These are phyloP conservation scores for Venturiaceae sp. DNA, from an alignment of 2,329 filamentous ascomycete genomes.

Conservation along the genomic window DNA sequence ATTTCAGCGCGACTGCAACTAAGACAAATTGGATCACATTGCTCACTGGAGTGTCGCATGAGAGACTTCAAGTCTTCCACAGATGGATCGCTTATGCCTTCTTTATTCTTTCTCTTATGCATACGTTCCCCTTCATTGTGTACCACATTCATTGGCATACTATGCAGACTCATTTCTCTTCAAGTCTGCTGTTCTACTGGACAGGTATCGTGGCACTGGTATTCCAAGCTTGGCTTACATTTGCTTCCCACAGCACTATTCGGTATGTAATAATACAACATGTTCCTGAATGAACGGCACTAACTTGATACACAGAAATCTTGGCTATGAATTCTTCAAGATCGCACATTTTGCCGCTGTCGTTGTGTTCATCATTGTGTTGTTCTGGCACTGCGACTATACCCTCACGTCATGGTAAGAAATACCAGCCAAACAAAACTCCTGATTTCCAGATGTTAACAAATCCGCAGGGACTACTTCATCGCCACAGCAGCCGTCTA, in stretches of 20 bases:
- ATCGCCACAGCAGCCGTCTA: constrained; percentile 74
- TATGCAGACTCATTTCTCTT: constrained; percentile 26
- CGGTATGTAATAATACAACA: constrained; percentile 24
- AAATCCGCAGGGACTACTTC: constrained; percentile 59
- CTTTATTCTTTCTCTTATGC: constrained; percentile 70
- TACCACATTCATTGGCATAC: constrained; percentile 62
- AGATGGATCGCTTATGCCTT: constrained; percentile 86
- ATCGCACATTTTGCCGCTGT: constrained; percentile 72
- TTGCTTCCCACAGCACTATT: constrained; percentile 12
- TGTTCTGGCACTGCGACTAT: constrained; percentile 96
- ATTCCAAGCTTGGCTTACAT: constrained; percentile 1
- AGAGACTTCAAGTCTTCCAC: constrained; percentile 85
- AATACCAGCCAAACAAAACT: not conserved
- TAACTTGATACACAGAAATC: constrained; percentile 28
- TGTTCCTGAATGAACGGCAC: constrained; percentile 12
- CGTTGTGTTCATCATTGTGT: constrained; percentile 67
- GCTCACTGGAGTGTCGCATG: constrained; percentile 83
- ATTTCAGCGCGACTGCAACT: constrained; percentile 69
- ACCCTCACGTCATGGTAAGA: constrained; percentile 61
- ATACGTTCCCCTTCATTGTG: constrained; percentile 73
- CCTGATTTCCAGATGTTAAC: constrained; percentile 19
- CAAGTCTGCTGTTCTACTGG: constrained; percentile 66
- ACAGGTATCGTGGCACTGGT: constrained; percentile 44
- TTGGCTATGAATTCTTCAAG: constrained; percentile 83
- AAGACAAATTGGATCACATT: constrained; percentile 80